These are phyloP conservation scores for Pseudogymnoascus sp. DNA, from an alignment of 2,329 filamentous ascomycete genomes.

Conservation along the genomic window DNA sequence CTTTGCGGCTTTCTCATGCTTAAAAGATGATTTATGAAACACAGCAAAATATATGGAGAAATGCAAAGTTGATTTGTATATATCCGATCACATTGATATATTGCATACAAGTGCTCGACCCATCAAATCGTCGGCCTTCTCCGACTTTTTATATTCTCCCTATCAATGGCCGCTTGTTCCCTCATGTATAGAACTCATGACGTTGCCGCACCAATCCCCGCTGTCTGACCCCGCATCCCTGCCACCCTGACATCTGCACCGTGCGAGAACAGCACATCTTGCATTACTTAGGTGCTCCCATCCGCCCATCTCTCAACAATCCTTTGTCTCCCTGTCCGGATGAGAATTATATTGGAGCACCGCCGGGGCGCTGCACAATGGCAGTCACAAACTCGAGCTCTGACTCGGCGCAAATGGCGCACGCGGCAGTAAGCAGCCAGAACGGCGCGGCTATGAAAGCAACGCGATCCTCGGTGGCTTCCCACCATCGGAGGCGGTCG, in stretches of 20 bases:
- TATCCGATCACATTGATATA: neutral
- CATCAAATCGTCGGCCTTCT: neutral
- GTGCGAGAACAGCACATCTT: slow-evolving; percentile 9
- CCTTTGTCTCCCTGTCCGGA: slow-evolving; percentile 6
- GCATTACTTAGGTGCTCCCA: slow-evolving; percentile 8
- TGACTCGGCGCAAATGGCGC: slow-evolving; percentile 10
- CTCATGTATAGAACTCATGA: neutral
- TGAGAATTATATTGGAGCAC: slow-evolving; percentile 8
- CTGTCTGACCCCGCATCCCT: slow-evolving; percentile 5
- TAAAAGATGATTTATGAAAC: neutral
- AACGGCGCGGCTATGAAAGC: slow-evolving; percentile 7
- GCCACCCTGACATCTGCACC: slow-evolving; percentile 2
- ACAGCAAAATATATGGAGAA: neutral
- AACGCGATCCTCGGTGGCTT: slow-evolving; percentile 6
- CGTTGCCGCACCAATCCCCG: slow-evolving; percentile 6
- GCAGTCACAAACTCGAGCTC: slow-evolving; percentile 7
- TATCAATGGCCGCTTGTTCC: slow-evolving; percentile 2
- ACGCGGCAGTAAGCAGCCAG: neutral
- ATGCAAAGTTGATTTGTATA: neutral
- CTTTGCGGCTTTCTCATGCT: neutral
- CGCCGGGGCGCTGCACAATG: slow-evolving; percentile 6
- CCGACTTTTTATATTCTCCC: slow-evolving; percentile 3
- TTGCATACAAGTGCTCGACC: neutral
- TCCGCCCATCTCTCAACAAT: slow-evolving; percentile 7
- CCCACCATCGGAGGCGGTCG: slow-evolving; percentile 4